phyloP scores from a whole-genome alignment of 2,329 filamentous ascomycete genomes.

The Aspergillus sp. region DNA sequence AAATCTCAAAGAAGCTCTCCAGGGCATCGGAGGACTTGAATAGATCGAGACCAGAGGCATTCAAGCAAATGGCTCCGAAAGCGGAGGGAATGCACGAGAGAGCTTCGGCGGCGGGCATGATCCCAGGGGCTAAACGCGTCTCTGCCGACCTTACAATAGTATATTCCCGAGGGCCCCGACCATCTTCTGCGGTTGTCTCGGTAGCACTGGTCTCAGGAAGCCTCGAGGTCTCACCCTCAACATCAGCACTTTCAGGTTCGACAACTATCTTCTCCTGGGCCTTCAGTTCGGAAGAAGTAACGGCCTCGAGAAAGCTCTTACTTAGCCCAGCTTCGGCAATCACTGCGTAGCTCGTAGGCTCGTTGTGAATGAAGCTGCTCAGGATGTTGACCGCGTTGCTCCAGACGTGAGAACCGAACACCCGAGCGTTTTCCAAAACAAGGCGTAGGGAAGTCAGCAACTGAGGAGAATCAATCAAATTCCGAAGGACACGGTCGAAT shows the following conservation, averaged over 20 bases:
- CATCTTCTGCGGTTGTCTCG: slow-evolving; percentile 22
- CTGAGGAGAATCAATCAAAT: slow-evolving; percentile 89
- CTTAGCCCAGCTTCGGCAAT: slow-evolving; percentile 93
- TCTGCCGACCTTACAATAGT: slow-evolving; percentile 33
- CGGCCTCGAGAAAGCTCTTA: slow-evolving; percentile 78
- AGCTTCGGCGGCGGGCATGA: slow-evolving; percentile 84
- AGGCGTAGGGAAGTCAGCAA: slow-evolving; percentile 76
- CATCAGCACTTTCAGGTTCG: slow-evolving; percentile 30
- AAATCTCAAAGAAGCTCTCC: slow-evolving; percentile 91
- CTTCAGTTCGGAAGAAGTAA: slow-evolving; percentile 57
- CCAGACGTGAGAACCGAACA: slow-evolving; percentile 93
- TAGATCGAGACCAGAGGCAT: slow-evolving; percentile 81
- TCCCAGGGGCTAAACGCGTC: slow-evolving; percentile 62
- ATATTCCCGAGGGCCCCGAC: slow-evolving; percentile 32
- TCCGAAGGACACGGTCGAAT: slow-evolving; percentile 85
- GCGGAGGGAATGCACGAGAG: slow-evolving; percentile 84
- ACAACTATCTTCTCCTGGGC: slow-evolving; percentile 35
- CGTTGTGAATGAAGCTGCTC: slow-evolving; percentile 97
- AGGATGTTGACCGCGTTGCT: slow-evolving; percentile 89
- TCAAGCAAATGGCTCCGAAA: slow-evolving; percentile 91
- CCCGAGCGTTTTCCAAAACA: slow-evolving; percentile 75
- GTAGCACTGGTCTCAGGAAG: slow-evolving; percentile 30
- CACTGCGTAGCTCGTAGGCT: slow-evolving; percentile 94
- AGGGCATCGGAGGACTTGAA: slow-evolving; percentile 82
- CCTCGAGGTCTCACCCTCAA: slow-evolving; percentile 42